Conservation (phyloP, 805 yeast species). For the Zygoascus biomembranicola region DNA sequence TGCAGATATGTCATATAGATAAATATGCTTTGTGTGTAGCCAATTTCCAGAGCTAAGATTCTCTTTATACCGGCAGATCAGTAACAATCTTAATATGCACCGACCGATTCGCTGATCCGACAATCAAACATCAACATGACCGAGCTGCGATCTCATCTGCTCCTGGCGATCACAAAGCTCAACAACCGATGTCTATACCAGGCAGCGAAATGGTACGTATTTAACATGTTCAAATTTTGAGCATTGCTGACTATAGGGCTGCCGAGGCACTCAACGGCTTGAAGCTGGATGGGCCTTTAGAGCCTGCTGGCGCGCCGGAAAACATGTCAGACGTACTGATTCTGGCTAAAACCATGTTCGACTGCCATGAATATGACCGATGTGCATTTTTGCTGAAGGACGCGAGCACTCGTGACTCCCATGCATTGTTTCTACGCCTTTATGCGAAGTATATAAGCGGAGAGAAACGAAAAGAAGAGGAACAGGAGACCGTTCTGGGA, state of each 20-base stretch:
- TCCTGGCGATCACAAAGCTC: constrained; percentile 36
- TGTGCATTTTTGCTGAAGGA: constrained; percentile 52
- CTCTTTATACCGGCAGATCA: neutral
- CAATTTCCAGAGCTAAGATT: neutral
- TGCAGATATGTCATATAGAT: too few species aligned
- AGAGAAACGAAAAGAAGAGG: constrained; percentile 68
- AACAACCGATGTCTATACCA: constrained; percentile 52
- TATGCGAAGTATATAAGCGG: constrained; percentile 69
- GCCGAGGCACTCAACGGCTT: constrained; percentile 73
- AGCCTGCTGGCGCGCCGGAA: neutral
- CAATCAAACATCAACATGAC: neutral
- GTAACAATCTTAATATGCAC: neutral
- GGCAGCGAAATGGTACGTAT: constrained; percentile 51
- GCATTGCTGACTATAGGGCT: constrained; percentile 23
- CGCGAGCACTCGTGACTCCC: constrained; percentile 34
- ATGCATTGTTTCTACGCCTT: constrained; percentile 44
- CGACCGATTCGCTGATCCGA: neutral
- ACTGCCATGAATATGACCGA: constrained; percentile 76
- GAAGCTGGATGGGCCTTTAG: constrained; percentile 15
- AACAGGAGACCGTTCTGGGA: constrained; percentile 54
- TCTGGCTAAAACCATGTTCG: constrained; percentile 67
- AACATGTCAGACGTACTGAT: constrained; percentile 35
- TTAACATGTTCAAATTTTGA: too few species aligned
- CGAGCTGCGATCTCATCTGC: constrained; percentile 6
- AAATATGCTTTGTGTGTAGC: too few species aligned